Base-by-base conservation (phyloP, 1,284 basidiomycete genomes). In the Xerocomus amazonicus region DNA sequence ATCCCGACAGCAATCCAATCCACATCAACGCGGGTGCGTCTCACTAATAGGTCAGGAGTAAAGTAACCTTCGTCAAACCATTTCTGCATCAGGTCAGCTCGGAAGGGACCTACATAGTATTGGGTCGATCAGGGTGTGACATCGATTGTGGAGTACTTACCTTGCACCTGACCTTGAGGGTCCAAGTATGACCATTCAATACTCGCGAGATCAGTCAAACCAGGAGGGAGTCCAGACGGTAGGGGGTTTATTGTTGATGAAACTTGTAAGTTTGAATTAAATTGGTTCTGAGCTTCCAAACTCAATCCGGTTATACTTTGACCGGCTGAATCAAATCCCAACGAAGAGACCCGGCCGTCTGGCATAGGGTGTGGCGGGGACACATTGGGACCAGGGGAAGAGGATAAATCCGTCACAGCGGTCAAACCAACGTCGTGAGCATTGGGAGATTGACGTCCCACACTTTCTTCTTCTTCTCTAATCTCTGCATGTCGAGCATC, bases 11-110 rank as follows among this genome's bases (percentile, higher is more conserved):
- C 71, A 43, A 73, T 78, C 83, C 84, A 90, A 8, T 83, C 78
- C 9, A 60, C 59, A 61, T 90, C 87, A 43, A 85, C 58, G 56
- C 78, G 74, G 10, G 78, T 83, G 43, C 92, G 84, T 62, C 87
- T 91, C 79, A 96, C 85, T 32, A 90, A 81, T 28, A 98, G 77
- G 55, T 92, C 85, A 40, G 84, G 75, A n/a, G 81, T 76, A 67
- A 99, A 97, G 73, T 97, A 99, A 13, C 87, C 87, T 63, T 89
- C 90, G 48, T 91, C 84, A 67, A 86, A 90, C 96, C 96, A 98
- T 59, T 92, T 91, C 72, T 98, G 94, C 96, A 99, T 98, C 53
- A 90, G 68, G 55, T 87, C 81, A 26, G 90, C 92, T 37, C 80
- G 79, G 77, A 98, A 99, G 2, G 96, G 96, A 45, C 93, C 92